These are phyloP conservation scores for Leccinellum rugosiceps DNA, from an alignment of 768 basidiomycete species.

Conservation along the genomic window DNA sequence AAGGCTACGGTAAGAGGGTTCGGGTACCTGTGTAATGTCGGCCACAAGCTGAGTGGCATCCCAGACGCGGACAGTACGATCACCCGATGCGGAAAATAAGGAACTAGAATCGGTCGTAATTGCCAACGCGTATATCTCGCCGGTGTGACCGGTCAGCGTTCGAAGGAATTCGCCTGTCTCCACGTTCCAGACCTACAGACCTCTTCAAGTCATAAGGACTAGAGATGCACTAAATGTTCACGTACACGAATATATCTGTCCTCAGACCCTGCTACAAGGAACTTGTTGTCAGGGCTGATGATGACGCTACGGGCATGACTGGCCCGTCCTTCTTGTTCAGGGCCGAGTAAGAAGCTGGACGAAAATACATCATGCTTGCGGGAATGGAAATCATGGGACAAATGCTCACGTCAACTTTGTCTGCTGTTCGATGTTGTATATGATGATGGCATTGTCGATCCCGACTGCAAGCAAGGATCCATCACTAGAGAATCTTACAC, in stretches of 20 bases:
- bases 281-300: conserved; percentile 31
- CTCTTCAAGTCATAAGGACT: conserved; percentile 3
- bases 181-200: conserved; percentile 26
- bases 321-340: conserved; percentile 18
- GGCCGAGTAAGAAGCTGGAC: conserved; percentile 27
- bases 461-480: conserved; percentile 32
- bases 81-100: conserved; percentile 36
- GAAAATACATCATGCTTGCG: background rate
- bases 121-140: conserved; percentile 35
- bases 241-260: conserved; percentile 33
- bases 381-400: background rate
- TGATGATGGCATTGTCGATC: conserved; percentile 28
- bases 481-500: conserved; percentile 31
- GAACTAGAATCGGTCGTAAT: conserved; percentile 34
- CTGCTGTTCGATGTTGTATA: conserved; percentile 27
- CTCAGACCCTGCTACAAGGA: conserved; percentile 34
- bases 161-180: conserved; percentile 27
- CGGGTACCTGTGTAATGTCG: conserved; percentile 15
- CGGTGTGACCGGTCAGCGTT: conserved; percentile 31
- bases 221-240: background rate
- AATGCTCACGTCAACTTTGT: conserved; percentile 28
- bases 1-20: conserved; percentile 21
- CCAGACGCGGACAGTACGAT: conserved; percentile 36
- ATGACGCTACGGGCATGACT: conserved; percentile 33
- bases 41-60: conserved; percentile 25